Evolutionary conservation across 148 eudicot species (phyloP), one percentile per base, ranked within the genome.

Genomic region (Camellia granthamiana): DNA sequence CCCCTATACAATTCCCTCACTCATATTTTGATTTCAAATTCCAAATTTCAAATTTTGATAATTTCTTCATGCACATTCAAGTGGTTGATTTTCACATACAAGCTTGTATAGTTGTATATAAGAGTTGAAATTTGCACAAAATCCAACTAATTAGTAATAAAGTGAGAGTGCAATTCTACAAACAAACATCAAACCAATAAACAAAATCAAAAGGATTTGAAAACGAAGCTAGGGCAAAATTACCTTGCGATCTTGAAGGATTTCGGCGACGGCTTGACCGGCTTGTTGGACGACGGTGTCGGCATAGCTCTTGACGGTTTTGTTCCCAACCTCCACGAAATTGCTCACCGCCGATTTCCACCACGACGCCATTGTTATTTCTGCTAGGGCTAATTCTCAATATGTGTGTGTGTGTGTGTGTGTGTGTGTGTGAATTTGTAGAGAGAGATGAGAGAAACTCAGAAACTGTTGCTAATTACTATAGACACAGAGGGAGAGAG

Each of bases 311-410:
- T 83, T 90, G 82, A 94, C 91, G 75, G 92, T 89, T 83, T 93
- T 92, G 88, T 93, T 93, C 30, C 95, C 98, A 51, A 88, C 98
- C 82, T 95, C 98, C 81, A 95, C 97, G 71, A 97, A 97, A 78
- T 86, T 95, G 85, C 80, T 93, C 81, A 95, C 89, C 79, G 96
- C 98, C 69, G 90, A 89, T 78, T 91, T 82, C 56, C 91, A 67
- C 98, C 98, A 95, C 85, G 97, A 91, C 87, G 95, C 86, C 98
- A 92, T 94, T 87, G 58, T 41, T 14, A 54, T 41, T 72, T 52
- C 10, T 19, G 59, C 13, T 72, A 21, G 75, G 59, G 59, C 60
- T 72, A 51, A 52, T 51, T 51, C 18, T 38, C 4, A 21, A 52
- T 51, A 38, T 47, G 21, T 43, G 23, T 70, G 6, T 21, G 5